Evolutionary conservation across 371 early-diverging fungal genomes (phyloP).

Genomic region (Rhizomucor pusillus): DNA sequence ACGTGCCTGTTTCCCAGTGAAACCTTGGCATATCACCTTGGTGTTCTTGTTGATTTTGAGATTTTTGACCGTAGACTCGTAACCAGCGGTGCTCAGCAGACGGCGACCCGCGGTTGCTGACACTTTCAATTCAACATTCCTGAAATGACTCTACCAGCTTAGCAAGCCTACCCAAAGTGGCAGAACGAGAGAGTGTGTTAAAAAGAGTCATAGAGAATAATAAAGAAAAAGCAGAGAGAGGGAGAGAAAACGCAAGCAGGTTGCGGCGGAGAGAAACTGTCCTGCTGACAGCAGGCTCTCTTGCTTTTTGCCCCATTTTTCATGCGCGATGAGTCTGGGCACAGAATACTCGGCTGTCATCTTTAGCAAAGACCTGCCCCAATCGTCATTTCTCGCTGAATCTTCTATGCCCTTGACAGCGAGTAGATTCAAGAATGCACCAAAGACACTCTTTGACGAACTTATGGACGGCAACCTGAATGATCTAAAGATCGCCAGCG

Average conservation of each 20-base stretch:
- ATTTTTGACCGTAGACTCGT: constrained; percentile 89
- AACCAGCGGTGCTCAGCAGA: constrained; percentile 50
- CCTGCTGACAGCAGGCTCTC: background rate
- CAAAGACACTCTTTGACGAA: constrained; percentile 14
- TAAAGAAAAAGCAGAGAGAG: too few species aligned
- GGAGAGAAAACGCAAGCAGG: too few species aligned
- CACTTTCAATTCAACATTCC: too few species aligned
- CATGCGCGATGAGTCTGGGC: background rate
- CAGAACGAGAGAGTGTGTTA: too few species aligned
- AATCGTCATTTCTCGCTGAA: constrained; percentile 11
- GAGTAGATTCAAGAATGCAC: constrained; percentile 9
- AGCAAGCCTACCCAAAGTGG: too few species aligned
- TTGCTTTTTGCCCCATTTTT: background rate
- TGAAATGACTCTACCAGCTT: too few species aligned
- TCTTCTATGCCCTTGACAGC: constrained; percentile 5
- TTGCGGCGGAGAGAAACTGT: too few species aligned
- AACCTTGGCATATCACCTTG: constrained; percentile 97
- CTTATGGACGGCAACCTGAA: constrained; percentile 3
- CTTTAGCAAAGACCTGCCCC: constrained; percentile 16
- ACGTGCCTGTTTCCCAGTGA: constrained; percentile 97
- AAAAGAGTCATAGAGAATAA: too few species aligned
- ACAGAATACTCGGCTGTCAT: constrained; percentile 10
- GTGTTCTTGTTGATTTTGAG: constrained; percentile 92
- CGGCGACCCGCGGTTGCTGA: constrained; percentile 32
- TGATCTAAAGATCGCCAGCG: background rate